A percentile compares a stretch with the other conserved stretches of the same genome.
phyloP scores from a whole-genome alignment of 768 basidiomycete species.

The Lenzites betulinus region DNA sequence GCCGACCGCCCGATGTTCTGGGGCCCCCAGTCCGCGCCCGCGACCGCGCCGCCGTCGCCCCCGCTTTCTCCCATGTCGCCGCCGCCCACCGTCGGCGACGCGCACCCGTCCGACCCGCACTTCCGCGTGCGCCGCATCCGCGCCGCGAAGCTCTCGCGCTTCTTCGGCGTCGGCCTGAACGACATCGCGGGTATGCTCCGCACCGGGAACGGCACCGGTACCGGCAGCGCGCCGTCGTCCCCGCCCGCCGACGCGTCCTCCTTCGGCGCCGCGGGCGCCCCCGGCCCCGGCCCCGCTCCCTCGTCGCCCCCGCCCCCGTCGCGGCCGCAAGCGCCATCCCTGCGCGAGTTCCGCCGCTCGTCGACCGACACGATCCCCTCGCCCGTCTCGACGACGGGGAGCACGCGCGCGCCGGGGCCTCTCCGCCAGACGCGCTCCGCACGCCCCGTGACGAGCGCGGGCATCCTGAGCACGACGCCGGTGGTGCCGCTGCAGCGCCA shows the following conservation, averaged over 20 bases:
- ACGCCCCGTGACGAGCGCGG: slow-evolving; percentile 8
- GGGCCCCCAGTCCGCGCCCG: too few species aligned
- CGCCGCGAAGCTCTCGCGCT: slow-evolving; percentile 55
- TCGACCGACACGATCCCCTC: slow-evolving; percentile 29
- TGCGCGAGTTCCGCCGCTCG: slow-evolving; percentile 29
- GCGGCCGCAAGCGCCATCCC: not conserved
- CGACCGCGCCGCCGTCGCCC: slow-evolving; percentile 13
- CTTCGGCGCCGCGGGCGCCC: slow-evolving; percentile 19
- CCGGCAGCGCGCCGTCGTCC: slow-evolving; percentile 20
- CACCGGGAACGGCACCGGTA: slow-evolving; percentile 10
- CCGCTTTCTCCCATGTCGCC: not conserved
- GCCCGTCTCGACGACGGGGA: slow-evolving; percentile 13
- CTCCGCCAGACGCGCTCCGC: not conserved
- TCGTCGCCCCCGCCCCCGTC: not conserved
- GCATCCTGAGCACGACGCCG: not conserved
- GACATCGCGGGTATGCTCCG: slow-evolving; percentile 40
- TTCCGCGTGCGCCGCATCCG: slow-evolving; percentile 43
- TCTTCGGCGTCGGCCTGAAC: slow-evolving; percentile 56
- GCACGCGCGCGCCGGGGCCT: slow-evolving; percentile 6
- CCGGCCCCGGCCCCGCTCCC: slow-evolving; percentile 21
- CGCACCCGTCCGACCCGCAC: slow-evolving; percentile 12
- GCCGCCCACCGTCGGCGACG: slow-evolving; percentile 3
- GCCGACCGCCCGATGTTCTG: slow-evolving; percentile 14
- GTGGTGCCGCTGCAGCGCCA: too few species aligned
- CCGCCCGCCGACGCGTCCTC: not conserved